Evolutionary conservation across 305 asterid genomes (phyloP), one percentile per base, ranked within the genome.

Genomic region (Solanum hybrid): DNA sequence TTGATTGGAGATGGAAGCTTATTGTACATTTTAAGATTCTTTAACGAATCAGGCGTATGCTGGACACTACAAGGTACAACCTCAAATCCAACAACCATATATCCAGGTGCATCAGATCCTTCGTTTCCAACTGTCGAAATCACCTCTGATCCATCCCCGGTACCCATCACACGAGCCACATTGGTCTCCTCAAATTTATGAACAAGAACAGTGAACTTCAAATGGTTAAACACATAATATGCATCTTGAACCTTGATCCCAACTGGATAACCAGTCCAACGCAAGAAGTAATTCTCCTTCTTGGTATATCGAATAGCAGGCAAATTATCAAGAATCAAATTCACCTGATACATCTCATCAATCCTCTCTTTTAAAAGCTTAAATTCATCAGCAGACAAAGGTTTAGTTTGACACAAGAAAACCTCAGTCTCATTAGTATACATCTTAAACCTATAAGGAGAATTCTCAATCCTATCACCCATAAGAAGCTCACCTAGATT

Each of bases 81-180:
- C 91, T 95, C 98, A 92, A 96, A 96, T 11, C 97, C 98, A 3
- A 95, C 98, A 89, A 96, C 98, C 97, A 96, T 95, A 89, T 95
- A 96, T n/a, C 98, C 97, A 12, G 98, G 97, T 20, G 91, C 77
- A 37, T 89, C 96, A 7, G 95, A 93, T 90, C 94, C 95, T 11
- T 92, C 6, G 14, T 91, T 94, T 29, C 95, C 92, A 82, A 91
- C 92, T 0, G 94, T 91, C 5, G 98, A 93, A 89, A 95, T 95
- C 92, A 95, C 93, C 93, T 96, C 98, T 2, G 96, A 96, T 4
- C 94, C 95, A 86, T 94, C 97, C 16, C 94, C 95, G 2, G 95
- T 92, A 46, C 96, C 96, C 93, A 94, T 93, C 51, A 94, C 96
- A 39, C 94, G 92, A 71, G 96, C 96, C 91, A 93, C 94, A 83